Percentiles rank a stretch among this genome's conserved stretches.
phyloP scores from a whole-genome alignment of 2,329 filamentous ascomycete genomes.

The Lecanicillium sp. region DNA sequence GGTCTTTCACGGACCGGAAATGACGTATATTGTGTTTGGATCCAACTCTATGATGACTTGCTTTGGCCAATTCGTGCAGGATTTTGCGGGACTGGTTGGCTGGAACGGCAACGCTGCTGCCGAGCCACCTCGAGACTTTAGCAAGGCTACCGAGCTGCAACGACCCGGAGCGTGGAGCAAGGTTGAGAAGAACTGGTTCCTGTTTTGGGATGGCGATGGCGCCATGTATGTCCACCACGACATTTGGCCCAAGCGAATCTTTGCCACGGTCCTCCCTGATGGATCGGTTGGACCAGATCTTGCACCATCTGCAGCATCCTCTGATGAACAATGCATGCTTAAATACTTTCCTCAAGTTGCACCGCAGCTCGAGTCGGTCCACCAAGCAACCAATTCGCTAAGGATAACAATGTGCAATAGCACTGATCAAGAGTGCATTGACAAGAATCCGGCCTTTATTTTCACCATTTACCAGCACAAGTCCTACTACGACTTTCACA shows the following conservation, averaged over 20 bases:
- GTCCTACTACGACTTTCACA: constrained; percentile 36
- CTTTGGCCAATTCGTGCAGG: constrained; percentile 48
- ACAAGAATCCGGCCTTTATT: constrained; percentile 43
- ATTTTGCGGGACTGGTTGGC: constrained; percentile 40
- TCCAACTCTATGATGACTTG: constrained; percentile 46
- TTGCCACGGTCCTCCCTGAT: constrained; percentile 34
- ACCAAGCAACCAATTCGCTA: constrained; percentile 53
- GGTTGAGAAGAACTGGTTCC: constrained; percentile 55
- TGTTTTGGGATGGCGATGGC: constrained; percentile 46
- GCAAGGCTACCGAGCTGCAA: constrained; percentile 39
- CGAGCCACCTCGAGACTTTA: constrained; percentile 25
- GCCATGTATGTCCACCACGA: constrained; percentile 46
- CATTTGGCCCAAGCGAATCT: constrained; percentile 38
- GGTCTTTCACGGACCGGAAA: constrained; percentile 44
- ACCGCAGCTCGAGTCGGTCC: constrained; percentile 35
- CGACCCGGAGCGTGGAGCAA: constrained; percentile 33
- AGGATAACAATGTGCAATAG: constrained; percentile 45
- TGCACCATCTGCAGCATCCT: constrained; percentile 21
- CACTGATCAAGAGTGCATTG: constrained; percentile 32
- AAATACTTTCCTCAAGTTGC: constrained; percentile 33
- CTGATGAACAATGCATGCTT: constrained; percentile 37
- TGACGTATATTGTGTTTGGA: constrained; percentile 43
- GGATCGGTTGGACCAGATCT: constrained; percentile 40
- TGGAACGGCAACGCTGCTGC: constrained; percentile 26
- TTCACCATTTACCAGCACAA: constrained; percentile 49